A percentile compares a stretch with the other conserved stretches of the same genome.
Conservation (phyloP, 208 protist species). For the Trypanosoma mega region DNA sequence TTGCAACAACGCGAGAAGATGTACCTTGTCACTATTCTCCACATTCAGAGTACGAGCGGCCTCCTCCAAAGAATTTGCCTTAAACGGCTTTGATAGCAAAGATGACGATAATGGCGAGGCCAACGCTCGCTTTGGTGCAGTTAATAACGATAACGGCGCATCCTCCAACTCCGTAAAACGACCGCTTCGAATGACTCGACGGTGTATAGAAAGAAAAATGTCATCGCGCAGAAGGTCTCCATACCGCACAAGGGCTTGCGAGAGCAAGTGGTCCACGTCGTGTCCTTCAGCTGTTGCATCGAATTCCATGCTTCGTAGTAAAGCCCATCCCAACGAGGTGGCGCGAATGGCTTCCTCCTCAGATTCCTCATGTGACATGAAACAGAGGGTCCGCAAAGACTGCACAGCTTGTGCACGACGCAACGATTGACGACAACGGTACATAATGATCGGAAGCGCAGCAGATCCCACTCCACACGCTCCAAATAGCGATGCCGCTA, state of each 20-base stretch:
- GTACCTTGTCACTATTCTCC: no score
- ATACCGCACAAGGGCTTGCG: constrained; percentile 8
- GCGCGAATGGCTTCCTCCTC: neutral
- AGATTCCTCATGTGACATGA: neutral
- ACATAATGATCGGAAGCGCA: constrained; percentile 17
- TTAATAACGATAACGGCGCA: no score
- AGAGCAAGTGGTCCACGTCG: constrained; percentile 11
- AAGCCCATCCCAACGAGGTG: constrained; percentile 14
- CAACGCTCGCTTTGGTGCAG: no score
- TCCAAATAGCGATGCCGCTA: constrained; percentile 21
- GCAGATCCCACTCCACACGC: constrained; percentile 5
- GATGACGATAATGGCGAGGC: no score
- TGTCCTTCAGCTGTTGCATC: constrained; percentile 16
- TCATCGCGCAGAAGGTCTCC: constrained; percentile 11
- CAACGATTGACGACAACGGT: constrained; percentile 17
- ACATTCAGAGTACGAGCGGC: no score
- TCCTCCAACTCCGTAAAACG: no score
- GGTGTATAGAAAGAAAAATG: constrained; percentile 2
- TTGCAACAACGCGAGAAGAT: no score
- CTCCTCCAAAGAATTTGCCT: no score
- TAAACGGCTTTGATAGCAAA: no score
- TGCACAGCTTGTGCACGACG: constrained; percentile 26
- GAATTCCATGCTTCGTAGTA: constrained; percentile 30
- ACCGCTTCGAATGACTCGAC: neutral
- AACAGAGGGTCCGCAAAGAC: constrained; percentile 5